Evolutionary conservation across 2,329 filamentous ascomycete species (phyloP).

Genomic region (Fusarium sp.): DNA sequence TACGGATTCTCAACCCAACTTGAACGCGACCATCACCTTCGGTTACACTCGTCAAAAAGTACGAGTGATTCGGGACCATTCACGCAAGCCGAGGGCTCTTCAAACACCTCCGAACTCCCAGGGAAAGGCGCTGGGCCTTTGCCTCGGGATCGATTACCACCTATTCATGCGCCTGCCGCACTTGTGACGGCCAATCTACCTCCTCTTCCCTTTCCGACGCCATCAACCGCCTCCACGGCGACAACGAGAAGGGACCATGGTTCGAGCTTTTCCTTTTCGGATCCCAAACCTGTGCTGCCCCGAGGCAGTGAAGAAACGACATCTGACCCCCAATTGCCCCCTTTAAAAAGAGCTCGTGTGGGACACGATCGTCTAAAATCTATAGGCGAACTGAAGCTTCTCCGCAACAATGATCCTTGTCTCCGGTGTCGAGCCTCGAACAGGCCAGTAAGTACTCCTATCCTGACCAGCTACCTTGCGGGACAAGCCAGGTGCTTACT

Average conservation of each 20-base stretch:
- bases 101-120: constrained; percentile 23
- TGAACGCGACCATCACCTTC: constrained; percentile 64
- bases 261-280: constrained; percentile 52
- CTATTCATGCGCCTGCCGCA: constrained; percentile 54
- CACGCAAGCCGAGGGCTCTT: constrained; percentile 39
- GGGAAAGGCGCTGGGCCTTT: constrained; percentile 37
- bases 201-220: constrained; percentile 46
- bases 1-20: constrained; percentile 65
- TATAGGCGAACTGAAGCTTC: constrained; percentile 65
- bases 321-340: constrained; percentile 64
- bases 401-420: constrained; percentile 60
- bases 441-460: constrained; percentile 55
- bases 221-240: constrained; percentile 46
- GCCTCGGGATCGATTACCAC: constrained; percentile 43
- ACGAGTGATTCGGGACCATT: constrained; percentile 61
- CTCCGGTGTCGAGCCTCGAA: constrained; percentile 62
- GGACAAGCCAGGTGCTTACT: constrained; percentile 21
- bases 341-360: constrained; percentile 64
- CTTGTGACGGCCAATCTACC: constrained; percentile 46
- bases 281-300: constrained; percentile 51
- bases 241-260: constrained; percentile 44
- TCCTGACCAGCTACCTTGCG: not conserved
- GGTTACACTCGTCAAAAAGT: constrained; percentile 54
- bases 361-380: constrained; percentile 66
- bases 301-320: constrained; percentile 60